These are phyloP conservation scores for Russula sp. DNA, from an alignment of 768 basidiomycete genomes.

Conservation along the genomic window DNA sequence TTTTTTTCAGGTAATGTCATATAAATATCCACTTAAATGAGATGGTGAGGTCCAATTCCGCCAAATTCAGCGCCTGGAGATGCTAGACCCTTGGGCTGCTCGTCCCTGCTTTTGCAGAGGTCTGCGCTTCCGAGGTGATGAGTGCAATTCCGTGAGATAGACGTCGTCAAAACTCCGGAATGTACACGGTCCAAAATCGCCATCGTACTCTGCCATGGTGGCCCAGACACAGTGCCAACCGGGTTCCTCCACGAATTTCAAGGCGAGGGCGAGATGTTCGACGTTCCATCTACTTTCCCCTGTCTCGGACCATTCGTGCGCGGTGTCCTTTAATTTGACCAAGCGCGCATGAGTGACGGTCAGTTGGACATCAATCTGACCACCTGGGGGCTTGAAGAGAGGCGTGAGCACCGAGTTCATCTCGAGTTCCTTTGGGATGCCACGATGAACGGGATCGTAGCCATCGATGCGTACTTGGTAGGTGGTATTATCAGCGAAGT, in stretches of 20 bases:
- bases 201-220: slow-evolving; percentile 48
- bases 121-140: slow-evolving; percentile 12
- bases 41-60: background rate
- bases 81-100: background rate
- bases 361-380: slow-evolving; percentile 32
- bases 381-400: slow-evolving; percentile 33
- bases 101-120: slow-evolving; percentile 6
- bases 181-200: slow-evolving; percentile 35
- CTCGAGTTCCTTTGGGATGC: slow-evolving; percentile 56
- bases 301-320: slow-evolving; percentile 39
- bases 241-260: slow-evolving; percentile 47
- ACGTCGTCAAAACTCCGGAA: slow-evolving; percentile 25
- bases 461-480: slow-evolving; percentile 53
- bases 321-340: slow-evolving; percentile 52
- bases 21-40: background rate
- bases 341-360: slow-evolving; percentile 49
- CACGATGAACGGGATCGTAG: slow-evolving; percentile 50
- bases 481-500: slow-evolving; percentile 33
- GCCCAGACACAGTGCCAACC: slow-evolving; percentile 65
- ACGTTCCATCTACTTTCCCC: slow-evolving; percentile 40
- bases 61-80: background rate
- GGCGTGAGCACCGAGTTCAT: slow-evolving; percentile 40
- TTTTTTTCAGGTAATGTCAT: background rate
- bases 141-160: slow-evolving; percentile 43
- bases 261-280: slow-evolving; percentile 43